Percentiles rank a stretch among this genome's conserved stretches.
These are phyloP conservation scores for Gracilaria gracilis DNA, from an alignment of 23 red algal species.

Conservation along the genomic window DNA sequence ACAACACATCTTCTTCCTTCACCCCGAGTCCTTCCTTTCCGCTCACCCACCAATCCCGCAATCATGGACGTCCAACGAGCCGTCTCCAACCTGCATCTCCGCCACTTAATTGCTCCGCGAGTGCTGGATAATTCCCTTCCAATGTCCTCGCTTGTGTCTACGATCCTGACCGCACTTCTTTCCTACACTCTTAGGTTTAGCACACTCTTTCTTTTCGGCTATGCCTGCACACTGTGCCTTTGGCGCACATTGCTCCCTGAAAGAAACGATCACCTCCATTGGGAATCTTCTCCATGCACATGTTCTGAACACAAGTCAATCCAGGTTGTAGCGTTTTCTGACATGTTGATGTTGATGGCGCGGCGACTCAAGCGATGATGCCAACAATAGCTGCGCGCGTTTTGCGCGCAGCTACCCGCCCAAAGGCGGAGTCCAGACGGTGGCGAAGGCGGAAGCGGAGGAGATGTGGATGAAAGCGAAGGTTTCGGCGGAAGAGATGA, in stretches of 20 bases:
- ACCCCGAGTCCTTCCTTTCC: background rate
- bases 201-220: no score
- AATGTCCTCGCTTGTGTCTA: constrained; percentile 56
- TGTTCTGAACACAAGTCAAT: no score
- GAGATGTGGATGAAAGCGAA: no score
- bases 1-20: background rate
- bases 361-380: background rate
- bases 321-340: no score
- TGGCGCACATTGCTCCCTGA: no score
- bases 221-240: no score
- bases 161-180: no score
- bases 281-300: no score
- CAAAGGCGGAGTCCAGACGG: background rate
- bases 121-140: constrained; percentile 66
- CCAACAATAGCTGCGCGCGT: background rate
- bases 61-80: background rate
- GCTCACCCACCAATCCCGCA: background rate
- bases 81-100: constrained; percentile 41
- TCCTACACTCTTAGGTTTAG: no score
- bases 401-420: background rate
- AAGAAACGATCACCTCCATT: no score
- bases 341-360: background rate
- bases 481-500: background rate
- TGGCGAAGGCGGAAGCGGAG: background rate
- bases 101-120: constrained; percentile 71